Percentiles rank a stretch among this genome's conserved stretches.
Conservation (phyloP, 2,329 filamentous ascomycete genomes). For the Microcyclospora pomicola region DNA sequence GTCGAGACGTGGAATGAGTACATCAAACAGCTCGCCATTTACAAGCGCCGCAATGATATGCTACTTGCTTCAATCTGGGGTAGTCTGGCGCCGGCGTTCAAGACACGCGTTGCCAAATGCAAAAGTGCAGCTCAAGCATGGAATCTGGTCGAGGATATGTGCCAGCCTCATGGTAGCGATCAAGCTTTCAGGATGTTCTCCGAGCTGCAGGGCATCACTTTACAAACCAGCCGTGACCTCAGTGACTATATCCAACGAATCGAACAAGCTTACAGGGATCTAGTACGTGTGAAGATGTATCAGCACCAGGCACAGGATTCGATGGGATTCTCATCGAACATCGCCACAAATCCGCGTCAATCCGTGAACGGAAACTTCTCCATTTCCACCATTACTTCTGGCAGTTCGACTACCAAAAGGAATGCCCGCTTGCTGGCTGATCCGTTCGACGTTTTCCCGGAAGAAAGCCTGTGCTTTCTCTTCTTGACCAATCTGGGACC, state of each 20-base stretch:
- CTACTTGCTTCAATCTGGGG: conserved; percentile 14
- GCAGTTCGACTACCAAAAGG: conserved; percentile 4
- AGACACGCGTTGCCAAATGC: conserved; percentile 12
- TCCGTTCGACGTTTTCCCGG: conserved; percentile 9
- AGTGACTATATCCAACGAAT: conserved; percentile 16
- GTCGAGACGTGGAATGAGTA: conserved; percentile 22
- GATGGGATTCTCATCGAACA: neutral
- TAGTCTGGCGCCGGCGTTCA: conserved; percentile 13
- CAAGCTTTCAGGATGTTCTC: conserved; percentile 14
- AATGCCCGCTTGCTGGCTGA: conserved; percentile 1
- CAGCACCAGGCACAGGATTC: no score
- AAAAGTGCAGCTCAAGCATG: conserved; percentile 15
- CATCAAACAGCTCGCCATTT: conserved; percentile 22
- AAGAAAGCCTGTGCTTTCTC: conserved; percentile 18
- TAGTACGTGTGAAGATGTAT: conserved; percentile 12
- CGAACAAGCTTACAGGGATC: conserved; percentile 13
- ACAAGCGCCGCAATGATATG: conserved; percentile 16
- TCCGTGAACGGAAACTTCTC: neutral
- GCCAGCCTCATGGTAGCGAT: conserved; percentile 15
- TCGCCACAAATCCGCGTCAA: neutral
- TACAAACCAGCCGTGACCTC: conserved; percentile 11
- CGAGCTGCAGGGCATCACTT: conserved; percentile 13
- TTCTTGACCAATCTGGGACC: conserved; percentile 17
- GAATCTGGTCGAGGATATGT: conserved; percentile 17
- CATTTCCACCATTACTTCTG: neutral